Base-by-base conservation (phyloP, 306 rosid genomes). In the Ormosia emarginata region DNA sequence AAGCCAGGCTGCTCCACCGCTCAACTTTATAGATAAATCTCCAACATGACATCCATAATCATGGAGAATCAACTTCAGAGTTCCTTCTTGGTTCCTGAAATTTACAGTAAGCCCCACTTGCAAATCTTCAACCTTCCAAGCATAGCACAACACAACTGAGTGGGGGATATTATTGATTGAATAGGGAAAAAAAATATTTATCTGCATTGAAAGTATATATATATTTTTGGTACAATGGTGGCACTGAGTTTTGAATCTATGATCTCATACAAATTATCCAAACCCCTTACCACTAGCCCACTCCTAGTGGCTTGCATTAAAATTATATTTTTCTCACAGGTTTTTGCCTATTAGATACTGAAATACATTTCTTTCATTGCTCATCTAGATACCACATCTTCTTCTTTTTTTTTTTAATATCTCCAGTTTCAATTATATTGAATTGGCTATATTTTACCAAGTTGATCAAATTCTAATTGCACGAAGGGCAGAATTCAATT, bases 1-100 rank as follows among this genome's bases (percentile, higher is more conserved):
- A 88, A 95, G 93, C 99, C 99, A 95, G 55, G 98, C 93, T 73
- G 88, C 97, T 73, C 95, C 99, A 34, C 99, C 97, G 4, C 92
- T 79, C 82, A 95, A 34, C 78, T 88, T 86, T 83, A 92, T 89
- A 53, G 87, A 79, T 72, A 95, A 74, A 17, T 84, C 83, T 74
- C 89, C 85, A 41, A 93, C 94, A 57, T 86, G 64, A 78, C 95
- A 92, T 74, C 90, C 97, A 44, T 85, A 89, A 82, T 93, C 98
- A 73, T 83, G 75, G 74, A 92, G 84, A 73, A 75, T 65, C 85
- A 95, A 66, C 91, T 79, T 80, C 53, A 91, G 93, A 78, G 86
- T 85, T 86, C 97, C 98, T 71, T 68, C 91, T 86, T 90, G 90
- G 81, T 88, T 87, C 83, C 63, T 78, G 56, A 95, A 80, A 85